Percentiles rank a stretch among this genome's conserved stretches.
phyloP scores from a whole-genome alignment of 2,329 filamentous ascomycete genomes.

The Phaeophleospora eucalypticola region DNA sequence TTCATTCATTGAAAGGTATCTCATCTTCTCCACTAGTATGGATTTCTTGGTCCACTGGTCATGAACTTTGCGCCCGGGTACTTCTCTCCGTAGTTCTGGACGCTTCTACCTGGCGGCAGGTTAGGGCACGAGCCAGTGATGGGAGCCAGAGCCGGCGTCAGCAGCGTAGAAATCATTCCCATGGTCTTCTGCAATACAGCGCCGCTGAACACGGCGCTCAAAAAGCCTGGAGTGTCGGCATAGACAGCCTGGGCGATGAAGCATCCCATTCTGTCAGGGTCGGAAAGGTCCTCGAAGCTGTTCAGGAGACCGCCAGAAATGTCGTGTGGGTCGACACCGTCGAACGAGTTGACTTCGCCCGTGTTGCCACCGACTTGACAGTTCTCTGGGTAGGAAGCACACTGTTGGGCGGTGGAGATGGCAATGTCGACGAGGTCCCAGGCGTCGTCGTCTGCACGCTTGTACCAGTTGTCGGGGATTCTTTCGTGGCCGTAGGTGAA shows the following conservation, averaged over 20 bases:
- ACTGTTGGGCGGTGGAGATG: conserved; percentile 25
- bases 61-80: conserved; percentile 16
- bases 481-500: conserved; percentile 23
- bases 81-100: conserved; percentile 7
- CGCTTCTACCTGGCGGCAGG: conserved; percentile 16
- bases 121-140: conserved; percentile 16
- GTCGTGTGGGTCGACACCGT: conserved; percentile 22
- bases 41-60: conserved; percentile 7
- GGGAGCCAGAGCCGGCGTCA: conserved; percentile 15
- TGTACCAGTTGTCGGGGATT: conserved; percentile 28
- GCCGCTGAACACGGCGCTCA: conserved; percentile 21
- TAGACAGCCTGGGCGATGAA: conserved; percentile 25
- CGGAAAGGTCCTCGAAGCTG: conserved; percentile 17
- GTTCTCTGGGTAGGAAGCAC: conserved; percentile 21
- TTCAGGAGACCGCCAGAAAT: conserved; percentile 25
- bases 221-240: conserved; percentile 20
- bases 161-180: conserved; percentile 8
- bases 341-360: conserved; percentile 25
- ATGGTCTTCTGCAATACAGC: conserved; percentile 10
- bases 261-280: conserved; percentile 22
- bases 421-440: conserved; percentile 24
- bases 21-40: too few relatives aligned
- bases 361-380: conserved; percentile 27
- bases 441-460: conserved; percentile 20
- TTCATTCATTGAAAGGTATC: too few relatives aligned